phyloP scores from a whole-genome alignment of 805 yeast genomes.

The Kurtzmaniella cleridarum region DNA sequence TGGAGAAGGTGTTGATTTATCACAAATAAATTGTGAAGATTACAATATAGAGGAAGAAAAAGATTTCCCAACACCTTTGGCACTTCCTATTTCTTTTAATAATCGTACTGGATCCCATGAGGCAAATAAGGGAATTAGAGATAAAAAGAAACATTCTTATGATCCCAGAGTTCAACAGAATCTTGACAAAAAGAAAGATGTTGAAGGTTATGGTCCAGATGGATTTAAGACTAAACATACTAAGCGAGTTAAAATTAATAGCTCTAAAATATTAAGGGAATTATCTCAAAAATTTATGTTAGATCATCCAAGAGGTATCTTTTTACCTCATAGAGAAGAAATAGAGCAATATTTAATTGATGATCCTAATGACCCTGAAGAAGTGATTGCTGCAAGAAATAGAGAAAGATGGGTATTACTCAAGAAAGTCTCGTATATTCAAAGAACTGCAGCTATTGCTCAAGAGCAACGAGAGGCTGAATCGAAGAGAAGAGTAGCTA shows the following conservation, averaged over 20 bases:
- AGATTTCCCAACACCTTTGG: constrained; percentile 26
- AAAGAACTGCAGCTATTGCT: constrained; percentile 55
- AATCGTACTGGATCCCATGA: constrained; percentile 71
- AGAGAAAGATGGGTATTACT: constrained; percentile 65
- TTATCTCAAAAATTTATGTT: constrained; percentile 49
- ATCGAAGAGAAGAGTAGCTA: constrained; percentile 26
- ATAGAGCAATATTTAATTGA: constrained; percentile 46
- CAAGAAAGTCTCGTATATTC: constrained; percentile 66
- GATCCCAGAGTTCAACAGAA: constrained; percentile 77
- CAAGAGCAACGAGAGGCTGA: constrained; percentile 35
- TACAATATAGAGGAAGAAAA: constrained; percentile 8
- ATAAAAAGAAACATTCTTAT: constrained; percentile 70
- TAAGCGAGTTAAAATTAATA: constrained; percentile 45
- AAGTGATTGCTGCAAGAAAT: constrained; percentile 36
- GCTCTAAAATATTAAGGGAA: constrained; percentile 49
- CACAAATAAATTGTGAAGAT: constrained; percentile 10
- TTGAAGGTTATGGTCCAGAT: constrained; percentile 72
- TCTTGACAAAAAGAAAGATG: constrained; percentile 62
- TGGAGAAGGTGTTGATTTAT: constrained; percentile 38
- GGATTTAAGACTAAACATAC: constrained; percentile 45
- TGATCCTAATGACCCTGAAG: constrained; percentile 41
- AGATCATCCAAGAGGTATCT: constrained; percentile 24
- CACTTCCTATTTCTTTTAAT: constrained; percentile 63
- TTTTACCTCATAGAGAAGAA: constrained; percentile 54
- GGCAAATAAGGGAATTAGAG: constrained; percentile 80